Evolutionary conservation across 2,329 filamentous ascomycete species (phyloP).

Genomic region (Lojkania enalia): DNA sequence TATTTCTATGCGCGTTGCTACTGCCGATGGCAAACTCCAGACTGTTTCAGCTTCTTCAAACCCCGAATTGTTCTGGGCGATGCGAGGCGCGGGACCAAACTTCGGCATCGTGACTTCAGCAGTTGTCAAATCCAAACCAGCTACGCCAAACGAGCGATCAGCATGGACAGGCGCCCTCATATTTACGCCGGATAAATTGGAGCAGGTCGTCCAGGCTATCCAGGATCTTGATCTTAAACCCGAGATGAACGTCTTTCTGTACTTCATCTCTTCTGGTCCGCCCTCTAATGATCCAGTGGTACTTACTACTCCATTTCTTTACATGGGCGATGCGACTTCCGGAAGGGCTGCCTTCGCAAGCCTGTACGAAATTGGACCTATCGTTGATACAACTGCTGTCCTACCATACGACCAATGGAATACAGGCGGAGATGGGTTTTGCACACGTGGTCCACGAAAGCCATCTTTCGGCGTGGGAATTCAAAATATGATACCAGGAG

Average conservation of each 20-base stretch:
- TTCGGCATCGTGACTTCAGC: constrained; percentile 44
- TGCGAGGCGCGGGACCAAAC: constrained; percentile 43
- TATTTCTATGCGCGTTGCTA: constrained; percentile 29
- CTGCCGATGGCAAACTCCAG: constrained; percentile 32
- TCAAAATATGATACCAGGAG: constrained; percentile 37
- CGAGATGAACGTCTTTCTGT: constrained; percentile 42
- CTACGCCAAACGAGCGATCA: constrained; percentile 23
- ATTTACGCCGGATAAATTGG: constrained; percentile 33
- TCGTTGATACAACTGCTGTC: constrained; percentile 24
- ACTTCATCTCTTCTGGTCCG: constrained; percentile 33
- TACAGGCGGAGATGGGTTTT: constrained; percentile 43
- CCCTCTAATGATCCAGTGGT: constrained; percentile 25
- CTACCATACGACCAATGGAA: constrained; percentile 48
- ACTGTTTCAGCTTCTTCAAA: constrained; percentile 30
- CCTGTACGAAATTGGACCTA: constrained; percentile 40
- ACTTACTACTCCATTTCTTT: constrained; percentile 39
- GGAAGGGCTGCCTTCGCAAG: constrained; percentile 41
- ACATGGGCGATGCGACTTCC: constrained; percentile 36
- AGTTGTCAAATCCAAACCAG: constrained; percentile 41
- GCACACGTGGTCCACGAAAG: constrained; percentile 45
- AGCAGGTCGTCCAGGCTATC: constrained; percentile 42
- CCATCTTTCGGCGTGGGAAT: constrained; percentile 44
- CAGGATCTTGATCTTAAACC: constrained; percentile 42
- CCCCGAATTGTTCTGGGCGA: constrained; percentile 42
- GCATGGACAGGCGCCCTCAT: constrained; percentile 32